Conservation (phyloP, 306 rosid genomes). For the barrel medic (Medicago truncatula) region MtrunA17r5.0-ANR NC_053049.1:7199001-7199500, state of each 20-base stretch:
- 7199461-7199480: background rate
- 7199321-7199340: slow-evolving; percentile 41
- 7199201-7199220: slow-evolving; percentile 52
- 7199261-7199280: slow-evolving; percentile 42
- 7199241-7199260: slow-evolving; percentile 53
- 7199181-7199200: slow-evolving; percentile 72
- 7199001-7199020: slow-evolving; percentile 23
- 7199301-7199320: slow-evolving; percentile 50
- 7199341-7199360: slow-evolving; percentile 52
- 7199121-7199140: slow-evolving; percentile 71
- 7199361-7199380: slow-evolving; percentile 43
- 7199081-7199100: slow-evolving; percentile 65
- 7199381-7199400: slow-evolving; percentile 21
- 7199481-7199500: background rate
- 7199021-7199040: slow-evolving; percentile 45
- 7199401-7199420: slow-evolving; percentile 5
- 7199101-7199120: slow-evolving; percentile 30
- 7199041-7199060: slow-evolving; percentile 41
- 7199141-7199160: slow-evolving; percentile 70
- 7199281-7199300: slow-evolving; percentile 56
- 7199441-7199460: background rate
- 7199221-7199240: slow-evolving; percentile 55
- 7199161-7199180: slow-evolving; percentile 61
- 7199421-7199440: background rate
- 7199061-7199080: slow-evolving; percentile 53